Evolutionary conservation across 2,329 filamentous ascomycete species (phyloP).

Genomic region (Purpureocillium takamizusanense): DNA sequence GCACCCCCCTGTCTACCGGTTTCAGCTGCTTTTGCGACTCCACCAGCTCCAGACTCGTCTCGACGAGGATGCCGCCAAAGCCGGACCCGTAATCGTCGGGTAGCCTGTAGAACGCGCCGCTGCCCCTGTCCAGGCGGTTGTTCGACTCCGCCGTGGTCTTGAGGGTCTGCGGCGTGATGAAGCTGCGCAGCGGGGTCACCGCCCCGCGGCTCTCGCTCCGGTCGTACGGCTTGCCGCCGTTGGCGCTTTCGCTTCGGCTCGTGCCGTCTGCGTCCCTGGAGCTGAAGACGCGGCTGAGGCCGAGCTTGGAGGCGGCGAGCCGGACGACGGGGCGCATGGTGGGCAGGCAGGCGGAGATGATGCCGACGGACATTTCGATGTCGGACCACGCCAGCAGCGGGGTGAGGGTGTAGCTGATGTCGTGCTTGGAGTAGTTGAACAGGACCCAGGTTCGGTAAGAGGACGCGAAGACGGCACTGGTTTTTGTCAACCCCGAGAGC

Average conservation of each 20-base stretch:
- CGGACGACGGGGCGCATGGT: constrained; percentile 38
- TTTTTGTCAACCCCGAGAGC: too few species aligned
- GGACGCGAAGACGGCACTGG: constrained; percentile 39
- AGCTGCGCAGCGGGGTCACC: not conserved
- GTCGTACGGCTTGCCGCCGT: not conserved
- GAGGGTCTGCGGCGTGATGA: constrained; percentile 1
- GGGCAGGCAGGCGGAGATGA: constrained; percentile 44
- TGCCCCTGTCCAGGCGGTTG: constrained; percentile 10
- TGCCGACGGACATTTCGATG: constrained; percentile 38
- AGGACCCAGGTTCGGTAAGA: constrained; percentile 37
- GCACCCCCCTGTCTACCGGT: too few species aligned
- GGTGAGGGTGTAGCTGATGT: constrained; percentile 36
- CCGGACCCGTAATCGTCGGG: constrained; percentile 16
- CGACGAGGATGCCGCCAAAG: constrained; percentile 1
- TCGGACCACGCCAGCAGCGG: constrained; percentile 8
- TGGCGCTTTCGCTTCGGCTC: not conserved
- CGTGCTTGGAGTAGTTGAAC: constrained; percentile 29
- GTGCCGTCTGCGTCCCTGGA: not conserved
- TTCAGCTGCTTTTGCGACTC: too few species aligned
- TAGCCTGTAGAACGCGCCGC: constrained; percentile 22
- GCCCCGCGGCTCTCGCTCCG: constrained; percentile 1
- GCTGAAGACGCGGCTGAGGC: constrained; percentile 22
- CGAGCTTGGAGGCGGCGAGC: constrained; percentile 25
- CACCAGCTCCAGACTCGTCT: constrained; percentile 1
- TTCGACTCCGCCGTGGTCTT: constrained; percentile 7